Conservation (phyloP, 2,329 filamentous ascomycete genomes). For the Cordyceps fumosorosea region DNA sequence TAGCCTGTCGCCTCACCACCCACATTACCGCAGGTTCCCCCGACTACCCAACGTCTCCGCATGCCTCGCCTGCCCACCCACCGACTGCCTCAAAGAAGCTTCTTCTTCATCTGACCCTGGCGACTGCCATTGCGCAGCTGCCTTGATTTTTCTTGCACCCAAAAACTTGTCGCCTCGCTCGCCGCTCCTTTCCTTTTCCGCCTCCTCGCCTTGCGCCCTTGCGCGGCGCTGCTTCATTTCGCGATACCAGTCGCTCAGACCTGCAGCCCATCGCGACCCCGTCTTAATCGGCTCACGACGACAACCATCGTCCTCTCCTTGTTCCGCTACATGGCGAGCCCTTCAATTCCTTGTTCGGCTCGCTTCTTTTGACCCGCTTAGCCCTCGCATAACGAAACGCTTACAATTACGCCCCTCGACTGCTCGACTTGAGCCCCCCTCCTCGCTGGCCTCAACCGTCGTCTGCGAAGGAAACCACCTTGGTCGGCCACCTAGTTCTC, state of each 20-base stretch:
- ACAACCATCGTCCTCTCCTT: neutral
- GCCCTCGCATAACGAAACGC: neutral
- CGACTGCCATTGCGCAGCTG: neutral
- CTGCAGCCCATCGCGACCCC: neutral
- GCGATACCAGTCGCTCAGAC: neutral
- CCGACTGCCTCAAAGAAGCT: neutral
- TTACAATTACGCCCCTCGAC: neutral
- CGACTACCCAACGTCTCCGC: constrained; percentile 9
- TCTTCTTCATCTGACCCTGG: neutral
- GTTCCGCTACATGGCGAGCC: constrained; percentile 2
- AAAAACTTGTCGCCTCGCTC: neutral
- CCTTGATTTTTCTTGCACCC: neutral
- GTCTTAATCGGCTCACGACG: neutral
- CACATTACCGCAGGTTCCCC: constrained; percentile 4
- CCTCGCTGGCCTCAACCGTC: neutral
- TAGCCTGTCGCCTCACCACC: neutral
- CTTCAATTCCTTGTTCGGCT: neutral
- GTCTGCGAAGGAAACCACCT: neutral
- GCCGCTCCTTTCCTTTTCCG: neutral
- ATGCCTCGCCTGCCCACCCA: neutral
- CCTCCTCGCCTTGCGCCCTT: neutral
- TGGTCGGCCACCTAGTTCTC: neutral
- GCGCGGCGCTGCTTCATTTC: neutral
- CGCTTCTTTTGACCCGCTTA: neutral
- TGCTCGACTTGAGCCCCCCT: neutral